A percentile compares a stretch with the other conserved stretches of the same genome.
These are phyloP conservation scores for Tricholoma saponaceum DNA, from an alignment of 768 basidiomycete species.

Conservation along the genomic window DNA sequence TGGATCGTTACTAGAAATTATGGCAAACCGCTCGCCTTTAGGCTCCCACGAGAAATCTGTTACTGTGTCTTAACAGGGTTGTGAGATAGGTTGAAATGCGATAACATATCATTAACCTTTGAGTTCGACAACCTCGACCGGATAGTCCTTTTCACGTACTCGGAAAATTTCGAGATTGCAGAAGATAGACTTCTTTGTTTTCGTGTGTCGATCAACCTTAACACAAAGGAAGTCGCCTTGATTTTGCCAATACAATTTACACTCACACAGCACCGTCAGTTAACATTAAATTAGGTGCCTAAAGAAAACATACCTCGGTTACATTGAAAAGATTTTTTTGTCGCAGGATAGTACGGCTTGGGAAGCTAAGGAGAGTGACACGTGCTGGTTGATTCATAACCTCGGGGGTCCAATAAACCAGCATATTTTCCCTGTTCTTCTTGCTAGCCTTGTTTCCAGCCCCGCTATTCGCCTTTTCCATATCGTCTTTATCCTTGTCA, in stretches of 20 bases:
- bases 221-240: constrained; percentile 98
- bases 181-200: constrained; percentile 97
- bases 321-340: constrained; percentile 99
- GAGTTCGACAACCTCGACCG: constrained; percentile 95
- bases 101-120: constrained; percentile 58
- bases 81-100: constrained; percentile 5
- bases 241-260: constrained; percentile 98
- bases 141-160: constrained; percentile 94
- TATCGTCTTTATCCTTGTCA: constrained; percentile 81
- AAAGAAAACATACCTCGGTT: constrained; percentile 68
- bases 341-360: constrained; percentile 75
- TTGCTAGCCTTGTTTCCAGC: constrained; percentile 42
- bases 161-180: constrained; percentile 98
- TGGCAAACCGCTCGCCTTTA: constrained; percentile 93
- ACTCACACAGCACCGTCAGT: constrained; percentile 43
- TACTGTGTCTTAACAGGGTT: constrained; percentile 65
- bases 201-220: constrained; percentile 97
- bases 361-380: constrained; percentile 90
- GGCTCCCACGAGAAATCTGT: constrained; percentile 99
- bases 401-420: constrained; percentile 98
- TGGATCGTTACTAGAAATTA: constrained; percentile 91
- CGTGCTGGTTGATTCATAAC: constrained; percentile 94
- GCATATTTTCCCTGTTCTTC: constrained; percentile 83
- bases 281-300: constrained; percentile 3
- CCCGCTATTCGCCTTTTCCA: constrained; percentile 45